Percentiles rank a stretch among this genome's conserved stretches.
Conservation (phyloP, 768 basidiomycete species). For the Inosperma sp. region DNA sequence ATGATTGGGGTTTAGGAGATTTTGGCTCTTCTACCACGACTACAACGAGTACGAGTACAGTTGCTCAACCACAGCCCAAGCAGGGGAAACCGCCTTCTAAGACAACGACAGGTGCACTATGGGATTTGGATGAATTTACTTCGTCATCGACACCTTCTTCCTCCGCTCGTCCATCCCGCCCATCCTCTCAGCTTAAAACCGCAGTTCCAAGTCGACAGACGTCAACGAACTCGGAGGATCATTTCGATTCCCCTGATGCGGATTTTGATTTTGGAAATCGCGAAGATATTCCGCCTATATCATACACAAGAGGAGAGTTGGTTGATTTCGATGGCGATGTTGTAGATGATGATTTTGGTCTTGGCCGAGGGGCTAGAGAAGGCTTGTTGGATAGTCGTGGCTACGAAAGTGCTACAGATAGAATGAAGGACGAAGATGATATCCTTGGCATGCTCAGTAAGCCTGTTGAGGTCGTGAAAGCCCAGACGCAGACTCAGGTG, state of each 20-base stretch:
- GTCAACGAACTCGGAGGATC: background rate
- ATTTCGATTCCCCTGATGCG: conserved; percentile 41
- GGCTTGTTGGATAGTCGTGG: background rate
- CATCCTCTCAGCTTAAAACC: conserved; percentile 13
- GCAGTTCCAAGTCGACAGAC: background rate
- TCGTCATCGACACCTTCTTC: conserved; percentile 19
- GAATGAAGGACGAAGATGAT: conserved; percentile 51
- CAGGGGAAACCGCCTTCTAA: conserved; percentile 8
- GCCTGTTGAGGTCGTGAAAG: conserved; percentile 44
- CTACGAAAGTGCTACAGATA: background rate
- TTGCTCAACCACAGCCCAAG: background rate
- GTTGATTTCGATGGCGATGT: conserved; percentile 21
- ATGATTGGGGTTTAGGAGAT: conserved; percentile 48
- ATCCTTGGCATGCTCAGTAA: conserved; percentile 63
- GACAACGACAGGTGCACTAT: conserved; percentile 27
- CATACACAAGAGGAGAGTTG: conserved; percentile 11
- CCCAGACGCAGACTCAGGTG: conserved; percentile 19
- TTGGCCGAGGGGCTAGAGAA: background rate
- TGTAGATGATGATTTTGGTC: conserved; percentile 1
- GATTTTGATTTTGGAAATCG: conserved; percentile 63
- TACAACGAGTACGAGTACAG: background rate
- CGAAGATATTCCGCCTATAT: conserved; percentile 23
- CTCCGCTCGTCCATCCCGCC: conserved; percentile 1
- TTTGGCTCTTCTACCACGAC: conserved; percentile 24
- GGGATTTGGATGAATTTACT: conserved; percentile 45